Evolutionary conservation across 352 stramenopile genomes (phyloP).

Genomic region (Aphanomyces invadans): DNA sequence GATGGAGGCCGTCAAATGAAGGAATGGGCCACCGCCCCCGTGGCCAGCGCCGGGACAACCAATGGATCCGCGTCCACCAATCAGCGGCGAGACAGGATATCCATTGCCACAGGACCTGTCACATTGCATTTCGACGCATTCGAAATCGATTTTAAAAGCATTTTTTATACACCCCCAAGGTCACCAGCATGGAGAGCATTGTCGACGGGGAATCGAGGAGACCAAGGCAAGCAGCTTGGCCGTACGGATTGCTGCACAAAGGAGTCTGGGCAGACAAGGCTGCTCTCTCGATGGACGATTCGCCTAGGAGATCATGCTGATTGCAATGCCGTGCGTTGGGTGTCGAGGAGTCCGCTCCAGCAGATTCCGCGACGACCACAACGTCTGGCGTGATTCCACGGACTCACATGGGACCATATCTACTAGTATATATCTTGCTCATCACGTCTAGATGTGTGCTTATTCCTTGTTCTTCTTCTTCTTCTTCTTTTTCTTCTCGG

Average conservation of each 20-base stretch:
- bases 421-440: constrained; percentile 25
- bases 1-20: constrained; percentile 21
- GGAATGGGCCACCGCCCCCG: neutral
- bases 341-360: no score
- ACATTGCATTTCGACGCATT: neutral
- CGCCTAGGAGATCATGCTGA: no score
- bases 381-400: neutral
- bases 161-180: no score
- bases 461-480: constrained; percentile 80
- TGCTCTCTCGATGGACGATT: no score
- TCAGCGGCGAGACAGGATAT: neutral
- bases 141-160: neutral
- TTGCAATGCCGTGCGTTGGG: no score
- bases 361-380: no score
- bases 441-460: constrained; percentile 23
- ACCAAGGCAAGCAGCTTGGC: no score
- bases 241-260: no score
- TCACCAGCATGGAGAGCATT: no score
- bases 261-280: no score
- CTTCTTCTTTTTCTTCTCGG: constrained; percentile 51
- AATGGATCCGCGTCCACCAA: neutral
- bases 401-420: neutral
- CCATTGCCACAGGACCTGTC: neutral
- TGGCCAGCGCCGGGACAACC: neutral
- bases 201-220: no score